Percentiles rank a stretch among this genome's conserved stretches.
Conservation (phyloP, 2,329 filamentous ascomycete species). For the Westerdykella ornata region DNA sequence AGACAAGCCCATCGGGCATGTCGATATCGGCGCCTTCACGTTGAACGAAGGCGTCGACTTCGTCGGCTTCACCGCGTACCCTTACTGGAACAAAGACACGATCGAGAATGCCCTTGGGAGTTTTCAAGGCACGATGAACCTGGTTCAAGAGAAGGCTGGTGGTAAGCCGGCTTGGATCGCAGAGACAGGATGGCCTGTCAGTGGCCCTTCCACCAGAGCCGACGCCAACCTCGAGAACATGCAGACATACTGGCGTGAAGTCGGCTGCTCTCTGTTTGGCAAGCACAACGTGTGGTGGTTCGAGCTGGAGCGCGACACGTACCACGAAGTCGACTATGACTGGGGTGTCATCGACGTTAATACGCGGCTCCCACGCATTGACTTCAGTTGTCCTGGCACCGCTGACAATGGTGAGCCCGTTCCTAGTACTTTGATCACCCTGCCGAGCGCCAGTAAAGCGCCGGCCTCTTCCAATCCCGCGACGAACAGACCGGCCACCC, state of each 20-base stretch:
- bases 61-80: conserved; percentile 30
- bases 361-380: not conserved
- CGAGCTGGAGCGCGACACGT: conserved; percentile 20
- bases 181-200: conserved; percentile 30
- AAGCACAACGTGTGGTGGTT: conserved; percentile 33
- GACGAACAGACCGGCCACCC: not conserved
- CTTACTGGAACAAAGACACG: conserved; percentile 24
- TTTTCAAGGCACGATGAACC: conserved; percentile 17
- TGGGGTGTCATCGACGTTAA: conserved; percentile 21
- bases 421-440: too few species aligned
- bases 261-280: conserved; percentile 26
- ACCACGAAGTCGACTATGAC: conserved; percentile 14
- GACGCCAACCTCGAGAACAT: conserved; percentile 16
- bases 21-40: conserved; percentile 23
- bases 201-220: conserved; percentile 6
- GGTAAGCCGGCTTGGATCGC: conserved; percentile 30
- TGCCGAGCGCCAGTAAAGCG: not conserved
- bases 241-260: conserved; percentile 25
- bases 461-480: not conserved
- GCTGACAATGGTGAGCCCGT: not conserved
- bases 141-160: conserved; percentile 17
- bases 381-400: not conserved
- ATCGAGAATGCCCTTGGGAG: conserved; percentile 37
- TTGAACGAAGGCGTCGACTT: conserved; percentile 27
- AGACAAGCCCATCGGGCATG: conserved; percentile 40